Base-by-base conservation (phyloP, 345 rosid species). In the Eucalyptus sp. region DNA sequence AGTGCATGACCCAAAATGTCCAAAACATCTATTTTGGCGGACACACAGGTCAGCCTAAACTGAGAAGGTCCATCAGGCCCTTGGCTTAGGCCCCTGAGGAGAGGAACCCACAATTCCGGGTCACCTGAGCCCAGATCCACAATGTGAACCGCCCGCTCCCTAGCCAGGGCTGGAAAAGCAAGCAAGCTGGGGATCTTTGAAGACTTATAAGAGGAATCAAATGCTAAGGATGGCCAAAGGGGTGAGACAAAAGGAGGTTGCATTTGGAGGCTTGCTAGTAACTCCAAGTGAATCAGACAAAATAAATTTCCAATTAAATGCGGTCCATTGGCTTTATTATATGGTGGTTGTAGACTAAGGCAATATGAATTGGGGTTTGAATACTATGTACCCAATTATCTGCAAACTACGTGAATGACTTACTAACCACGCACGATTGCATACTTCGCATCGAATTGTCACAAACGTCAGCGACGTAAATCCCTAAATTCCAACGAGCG, bases 71-170 rank as follows among this genome's bases (percentile, higher is more conserved):
- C 91, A 14, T 86, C 41, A 2, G 88, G 89, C 13, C 86, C 85
- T 54, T 81, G 62, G 15, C 93, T 93, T 8, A 93, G 89, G 89
- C 93, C 86, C 66, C 92, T 81, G 14, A 95, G 90, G 17, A 94
- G 88, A 2, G 92, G 89, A 4, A 92, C 76, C 94, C 94, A 94
- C 22, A 93, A 86, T 37, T 91, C 90, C 5, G 24, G 80, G 89
- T 94, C 94, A 50, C 90, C 86, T 7, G 92, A 94, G 27, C 95
- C 94, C 86, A 94, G 66, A 86, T 93, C 95, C 13, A 95, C 91
- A 15, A 94, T 41, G 86, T 95, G 96, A 89, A 93, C 87, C 64
- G 49, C 62, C 3, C 58, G 88, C 87, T 93, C 94, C 43, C 51
- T 33, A 33, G 37, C 37, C 37, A 33, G 37, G 37, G 37, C 37